Conservation (phyloP, 2,329 filamentous ascomycete genomes). For the Venturia aucupariae region DNA sequence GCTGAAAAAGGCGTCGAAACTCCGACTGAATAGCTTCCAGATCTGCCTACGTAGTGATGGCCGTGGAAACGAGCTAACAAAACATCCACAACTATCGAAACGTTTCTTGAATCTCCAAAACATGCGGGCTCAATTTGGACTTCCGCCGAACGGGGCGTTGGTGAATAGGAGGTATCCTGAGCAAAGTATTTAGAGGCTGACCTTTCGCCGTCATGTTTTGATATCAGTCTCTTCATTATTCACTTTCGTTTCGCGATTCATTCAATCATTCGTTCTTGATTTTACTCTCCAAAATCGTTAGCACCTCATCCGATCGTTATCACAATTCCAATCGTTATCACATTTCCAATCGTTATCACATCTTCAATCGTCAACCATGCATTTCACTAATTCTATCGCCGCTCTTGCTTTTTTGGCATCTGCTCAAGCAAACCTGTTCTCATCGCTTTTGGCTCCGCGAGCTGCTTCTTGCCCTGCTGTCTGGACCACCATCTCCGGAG, state of each 20-base stretch:
- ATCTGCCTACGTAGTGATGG: neutral
- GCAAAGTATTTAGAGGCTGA: neutral
- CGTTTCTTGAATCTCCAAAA: neutral
- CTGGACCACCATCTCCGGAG: conserved; percentile 23
- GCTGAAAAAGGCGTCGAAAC: neutral
- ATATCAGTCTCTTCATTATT: neutral
- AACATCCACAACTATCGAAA: neutral
- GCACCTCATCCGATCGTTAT: no score
- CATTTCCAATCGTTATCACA: neutral
- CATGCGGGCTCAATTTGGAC: neutral
- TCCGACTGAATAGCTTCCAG: neutral
- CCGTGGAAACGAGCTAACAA: neutral
- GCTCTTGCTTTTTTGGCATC: neutral
- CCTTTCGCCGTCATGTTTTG: neutral
- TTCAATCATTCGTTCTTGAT: neutral
- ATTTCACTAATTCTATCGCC: neutral
- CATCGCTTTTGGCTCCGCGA: neutral
- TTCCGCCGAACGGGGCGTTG: neutral
- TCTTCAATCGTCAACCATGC: neutral
- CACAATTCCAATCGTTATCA: no score
- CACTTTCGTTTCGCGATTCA: neutral
- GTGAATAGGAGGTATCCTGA: neutral
- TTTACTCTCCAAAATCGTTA: no score
- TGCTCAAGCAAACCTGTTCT: neutral
- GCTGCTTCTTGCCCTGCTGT: conserved; percentile 21